Evolutionary conservation across 139 green algal genomes (phyloP), one percentile per base, ranked within the genome.

Genomic region (Pedinophyceae sp.): DNA sequence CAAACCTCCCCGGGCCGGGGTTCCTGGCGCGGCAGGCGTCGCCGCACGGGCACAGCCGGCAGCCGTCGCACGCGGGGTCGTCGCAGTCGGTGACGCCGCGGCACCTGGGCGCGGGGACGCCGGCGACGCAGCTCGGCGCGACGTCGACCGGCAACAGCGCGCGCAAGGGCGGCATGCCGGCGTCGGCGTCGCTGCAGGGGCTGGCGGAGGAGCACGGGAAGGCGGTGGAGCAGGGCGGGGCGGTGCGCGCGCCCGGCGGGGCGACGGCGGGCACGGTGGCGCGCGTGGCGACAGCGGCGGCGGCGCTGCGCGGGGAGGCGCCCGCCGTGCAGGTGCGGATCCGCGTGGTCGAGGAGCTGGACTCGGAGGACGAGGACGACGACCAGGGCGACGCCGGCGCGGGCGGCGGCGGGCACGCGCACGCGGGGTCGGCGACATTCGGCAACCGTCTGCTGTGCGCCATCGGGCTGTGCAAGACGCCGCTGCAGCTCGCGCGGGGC

Each of bases 251-350:
- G 49, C 17, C 20, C 23, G 49, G 23, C 49, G 38, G 16, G 16
- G 38, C 16, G 38, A 45, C 38, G 38, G 13, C 16, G n/a, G 6
- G 23, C 46, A 18, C 16, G 15, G 46, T 22, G n/a, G 66, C 53
- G 41, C 59, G 60, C 15, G 65, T 86, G 48, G 60, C 76, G 22
- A 39, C 52, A 3, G 73, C 75, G 3, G 41, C 81, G 52, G 78
- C 66, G 1, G 74, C 65, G 3, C 60, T 89, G 43, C 54, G 73
- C 13, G 83, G 81, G 0, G 68, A 79, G 24, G 68, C 60, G 0
- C 79, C 81, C 0, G 51, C 83, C 25, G 74, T 90, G 7, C 47
- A 51, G 6, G 51, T 93, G 22, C 38, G 30, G 2, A 50, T 83
- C 16, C 50, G 72, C 19, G 65, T 86, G 6, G 7, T 72, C n/a